Conservation (phyloP, 371 early-diverging fungal genomes). For the Circinella umbellata region DNA sequence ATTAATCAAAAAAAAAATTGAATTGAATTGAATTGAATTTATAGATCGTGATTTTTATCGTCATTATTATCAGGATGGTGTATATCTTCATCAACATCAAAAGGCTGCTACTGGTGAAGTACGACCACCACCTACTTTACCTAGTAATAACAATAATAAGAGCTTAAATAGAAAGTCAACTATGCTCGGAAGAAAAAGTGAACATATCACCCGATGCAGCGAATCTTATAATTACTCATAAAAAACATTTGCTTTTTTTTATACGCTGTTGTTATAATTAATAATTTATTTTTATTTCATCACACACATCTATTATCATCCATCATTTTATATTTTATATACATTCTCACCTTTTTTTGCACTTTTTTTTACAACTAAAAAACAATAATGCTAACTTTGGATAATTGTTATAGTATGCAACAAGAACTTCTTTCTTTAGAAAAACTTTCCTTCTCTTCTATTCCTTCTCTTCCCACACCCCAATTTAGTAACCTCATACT, state of each 20-base stretch:
- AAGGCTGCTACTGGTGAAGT: slow-evolving; percentile 10
- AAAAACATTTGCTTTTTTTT: background rate
- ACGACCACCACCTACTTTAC: slow-evolving; percentile 9
- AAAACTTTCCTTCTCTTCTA: background rate
- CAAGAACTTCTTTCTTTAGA: too few relatives aligned
- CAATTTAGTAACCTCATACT: background rate
- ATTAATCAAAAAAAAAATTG: background rate
- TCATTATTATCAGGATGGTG: slow-evolving; percentile 64
- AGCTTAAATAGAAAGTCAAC: slow-evolving; percentile 17
- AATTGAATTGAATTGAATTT: background rate
- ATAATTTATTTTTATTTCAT: too few relatives aligned
- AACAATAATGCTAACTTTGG: too few relatives aligned
- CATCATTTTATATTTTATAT: too few relatives aligned
- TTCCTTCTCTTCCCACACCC: background rate
- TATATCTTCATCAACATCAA: slow-evolving; percentile 54
- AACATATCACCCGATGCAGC: slow-evolving; percentile 20
- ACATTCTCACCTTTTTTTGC: too few relatives aligned
- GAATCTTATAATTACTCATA: slow-evolving; percentile 23
- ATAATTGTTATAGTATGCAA: too few relatives aligned
- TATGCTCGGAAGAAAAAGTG: slow-evolving; percentile 13
- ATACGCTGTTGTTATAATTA: too few relatives aligned
- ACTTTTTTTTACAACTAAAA: too few relatives aligned
- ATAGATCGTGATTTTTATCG: slow-evolving; percentile 60
- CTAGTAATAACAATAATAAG: background rate
- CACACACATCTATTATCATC: too few relatives aligned